A percentile compares a stretch with the other conserved stretches of the same genome.
phyloP scores from a whole-genome alignment of 331 rosid genomes.

The Telfairia occidentalis region DNA sequence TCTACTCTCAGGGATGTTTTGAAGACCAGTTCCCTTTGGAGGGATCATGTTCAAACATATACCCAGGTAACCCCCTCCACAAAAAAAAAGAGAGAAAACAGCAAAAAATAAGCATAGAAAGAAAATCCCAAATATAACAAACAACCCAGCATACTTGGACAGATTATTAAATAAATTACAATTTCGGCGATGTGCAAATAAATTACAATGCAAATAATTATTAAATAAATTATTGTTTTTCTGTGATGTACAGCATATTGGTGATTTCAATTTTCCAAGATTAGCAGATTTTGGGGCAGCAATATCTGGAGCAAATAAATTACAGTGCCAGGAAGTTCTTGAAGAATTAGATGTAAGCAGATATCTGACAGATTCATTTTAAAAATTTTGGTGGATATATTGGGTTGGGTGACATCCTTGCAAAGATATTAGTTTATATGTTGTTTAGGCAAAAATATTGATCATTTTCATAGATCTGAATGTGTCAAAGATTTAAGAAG shows the following conservation, averaged over 20 bases:
- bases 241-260: conserved; percentile 69
- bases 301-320: conserved; percentile 96
- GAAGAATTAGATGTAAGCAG: conserved; percentile 93
- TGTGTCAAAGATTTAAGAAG: not conserved
- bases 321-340: conserved; percentile 92
- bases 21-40: conserved; percentile 97
- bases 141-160: not conserved
- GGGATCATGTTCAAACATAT: conserved; percentile 95
- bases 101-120: not conserved
- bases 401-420: conserved; percentile 3
- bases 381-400: not conserved
- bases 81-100: not conserved
- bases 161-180: too few relatives aligned
- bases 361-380: not conserved
- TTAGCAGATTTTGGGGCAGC: conserved; percentile 99
- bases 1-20: conserved; percentile 90
- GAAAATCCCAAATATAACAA: not conserved
- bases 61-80: conserved; percentile 49
- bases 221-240: too few relatives aligned
- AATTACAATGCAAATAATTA: too few relatives aligned
- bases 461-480: conserved; percentile 6
- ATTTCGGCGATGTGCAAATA: too few relatives aligned
- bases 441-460: not conserved
- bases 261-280: conserved; percentile 91
- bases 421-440: not conserved